Conservation (phyloP, 805 yeast genomes). For the Ogataea neopini region DNA sequence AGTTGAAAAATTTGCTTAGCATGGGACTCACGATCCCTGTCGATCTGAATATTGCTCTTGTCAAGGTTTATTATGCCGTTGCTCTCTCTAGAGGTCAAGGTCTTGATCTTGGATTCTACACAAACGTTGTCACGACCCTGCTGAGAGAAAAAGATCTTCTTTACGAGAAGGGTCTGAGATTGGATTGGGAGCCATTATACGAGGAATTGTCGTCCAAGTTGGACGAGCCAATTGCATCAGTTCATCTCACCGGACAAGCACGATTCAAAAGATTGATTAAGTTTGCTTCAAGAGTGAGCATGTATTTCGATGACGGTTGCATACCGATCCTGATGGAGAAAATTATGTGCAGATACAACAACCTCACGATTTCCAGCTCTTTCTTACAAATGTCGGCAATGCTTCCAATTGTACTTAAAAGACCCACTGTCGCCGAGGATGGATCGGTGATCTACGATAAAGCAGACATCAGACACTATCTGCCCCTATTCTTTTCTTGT, state of each 20-base stretch:
- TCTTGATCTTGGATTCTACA: constrained; percentile 58
- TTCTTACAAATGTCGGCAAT: constrained; percentile 53
- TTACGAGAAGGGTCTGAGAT: constrained; percentile 39
- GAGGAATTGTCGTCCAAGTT: constrained; percentile 38
- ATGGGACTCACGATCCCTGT: constrained; percentile 83
- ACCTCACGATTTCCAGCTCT: constrained; percentile 51
- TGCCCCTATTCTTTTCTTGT: constrained; percentile 68
- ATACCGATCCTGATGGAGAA: constrained; percentile 53
- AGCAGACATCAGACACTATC: constrained; percentile 44
- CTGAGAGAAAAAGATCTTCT: constrained; percentile 49
- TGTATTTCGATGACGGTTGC: constrained; percentile 50
- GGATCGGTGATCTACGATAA: constrained; percentile 24
- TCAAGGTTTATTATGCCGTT: constrained; percentile 69
- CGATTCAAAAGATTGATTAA: constrained; percentile 49
- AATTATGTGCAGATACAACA: constrained; percentile 53
- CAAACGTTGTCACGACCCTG: constrained; percentile 59
- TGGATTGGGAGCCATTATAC: constrained; percentile 54
- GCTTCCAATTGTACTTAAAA: constrained; percentile 48
- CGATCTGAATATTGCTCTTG: constrained; percentile 55
- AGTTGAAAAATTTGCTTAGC: constrained; percentile 71
- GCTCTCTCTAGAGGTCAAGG: constrained; percentile 73
- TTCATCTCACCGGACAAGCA: constrained; percentile 49
- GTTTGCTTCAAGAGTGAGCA: constrained; percentile 54
- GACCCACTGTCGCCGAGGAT: constrained; percentile 18
- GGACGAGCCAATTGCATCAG: constrained; percentile 50